phyloP scores from a whole-genome alignment of 2,329 filamentous ascomycete species.

The Rutstroemia sp. region DNA sequence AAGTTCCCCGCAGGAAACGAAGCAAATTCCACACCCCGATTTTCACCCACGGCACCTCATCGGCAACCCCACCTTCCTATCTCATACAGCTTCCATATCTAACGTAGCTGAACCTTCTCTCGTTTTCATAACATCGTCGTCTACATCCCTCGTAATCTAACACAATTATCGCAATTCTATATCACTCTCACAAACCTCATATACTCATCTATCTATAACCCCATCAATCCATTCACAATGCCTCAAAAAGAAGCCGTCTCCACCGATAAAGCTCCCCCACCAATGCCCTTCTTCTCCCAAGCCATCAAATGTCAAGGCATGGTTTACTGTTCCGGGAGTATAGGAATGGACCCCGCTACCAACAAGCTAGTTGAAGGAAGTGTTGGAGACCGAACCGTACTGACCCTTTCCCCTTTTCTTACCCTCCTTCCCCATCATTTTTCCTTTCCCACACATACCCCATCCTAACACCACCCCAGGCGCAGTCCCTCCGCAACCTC shows the following conservation, averaged over 20 bases:
- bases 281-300: conserved; percentile 50
- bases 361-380: conserved; percentile 47
- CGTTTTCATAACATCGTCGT: background rate
- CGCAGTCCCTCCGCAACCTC: conserved; percentile 53
- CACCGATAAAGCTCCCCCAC: conserved; percentile 35
- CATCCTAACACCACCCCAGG: conserved; percentile 24
- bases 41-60: too few species aligned
- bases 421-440: background rate
- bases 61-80: too few species aligned
- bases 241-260: conserved; percentile 15
- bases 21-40: too few species aligned
- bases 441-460: background rate
- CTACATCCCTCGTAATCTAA: background rate
- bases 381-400: conserved; percentile 46
- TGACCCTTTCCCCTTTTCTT: background rate
- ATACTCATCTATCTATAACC: conserved; percentile 30
- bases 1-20: too few species aligned
- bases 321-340: conserved; percentile 62
- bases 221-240: conserved; percentile 8
- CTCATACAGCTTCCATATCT: too few species aligned
- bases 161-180: background rate
- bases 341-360: conserved; percentile 50
- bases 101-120: too few species aligned
- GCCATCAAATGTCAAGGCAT: conserved; percentile 56
- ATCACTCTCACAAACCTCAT: background rate